phyloP scores from a whole-genome alignment of 345 rosid genomes.

The Corchorus olitorius region DNA sequence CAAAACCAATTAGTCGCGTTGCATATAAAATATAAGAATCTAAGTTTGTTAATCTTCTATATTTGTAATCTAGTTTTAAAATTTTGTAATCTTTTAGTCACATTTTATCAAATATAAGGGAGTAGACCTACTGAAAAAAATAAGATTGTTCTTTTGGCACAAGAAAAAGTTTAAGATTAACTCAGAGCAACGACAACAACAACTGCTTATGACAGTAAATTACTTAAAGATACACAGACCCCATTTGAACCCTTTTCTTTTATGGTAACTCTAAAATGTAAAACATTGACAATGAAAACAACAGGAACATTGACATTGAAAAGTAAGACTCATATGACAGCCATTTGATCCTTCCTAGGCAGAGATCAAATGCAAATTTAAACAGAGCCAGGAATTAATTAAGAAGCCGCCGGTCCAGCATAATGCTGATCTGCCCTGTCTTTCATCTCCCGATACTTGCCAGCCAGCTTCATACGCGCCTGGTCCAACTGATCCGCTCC shows the following conservation, averaged over 20 bases:
- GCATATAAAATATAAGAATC: too few species aligned
- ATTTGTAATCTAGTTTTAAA: too few species aligned
- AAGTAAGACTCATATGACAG: not conserved
- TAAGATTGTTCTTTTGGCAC: not conserved
- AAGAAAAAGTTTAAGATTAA: not conserved
- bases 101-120: too few species aligned
- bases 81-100: too few species aligned
- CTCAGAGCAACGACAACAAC: not conserved
- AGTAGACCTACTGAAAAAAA: too few species aligned
- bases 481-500: conserved; percentile 69
- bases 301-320: not conserved
- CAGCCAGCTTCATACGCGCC: conserved; percentile 64
- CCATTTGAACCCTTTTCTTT: not conserved
- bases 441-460: conserved; percentile 75
- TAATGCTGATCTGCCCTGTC: conserved; percentile 62
- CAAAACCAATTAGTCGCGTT: too few species aligned
- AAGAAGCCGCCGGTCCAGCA: conserved; percentile 21
- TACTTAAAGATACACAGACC: not conserved
- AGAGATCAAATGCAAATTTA: not conserved
- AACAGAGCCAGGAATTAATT: not conserved
- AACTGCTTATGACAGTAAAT: not conserved
- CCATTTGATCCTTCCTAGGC: not conserved
- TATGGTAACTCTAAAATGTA: not conserved
- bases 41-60: too few species aligned
- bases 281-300: not conserved